Evolutionary conservation across 2,329 filamentous ascomycete species (phyloP).

Genomic region (Myriangium duriaei): DNA sequence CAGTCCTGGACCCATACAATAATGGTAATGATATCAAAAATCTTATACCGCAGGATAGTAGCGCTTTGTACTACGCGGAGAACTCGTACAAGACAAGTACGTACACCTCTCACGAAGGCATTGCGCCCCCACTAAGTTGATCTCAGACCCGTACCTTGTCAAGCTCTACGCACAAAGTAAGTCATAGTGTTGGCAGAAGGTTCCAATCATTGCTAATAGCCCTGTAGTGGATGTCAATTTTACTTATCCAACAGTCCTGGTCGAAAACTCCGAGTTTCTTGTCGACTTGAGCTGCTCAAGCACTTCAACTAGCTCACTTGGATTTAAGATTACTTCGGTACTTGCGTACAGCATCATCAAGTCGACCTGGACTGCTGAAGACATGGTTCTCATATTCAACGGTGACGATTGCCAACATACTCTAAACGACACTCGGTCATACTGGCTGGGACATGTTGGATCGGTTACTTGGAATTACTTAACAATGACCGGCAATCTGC

Average conservation of each 20-base stretch:
- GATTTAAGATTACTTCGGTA: not conserved
- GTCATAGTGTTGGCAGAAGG: not conserved
- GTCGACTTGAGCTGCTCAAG: not conserved
- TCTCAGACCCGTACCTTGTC: conserved; percentile 2
- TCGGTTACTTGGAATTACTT: not conserved
- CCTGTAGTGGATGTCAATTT: conserved; percentile 3
- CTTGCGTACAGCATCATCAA: conserved; percentile 1
- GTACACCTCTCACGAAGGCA: no score
- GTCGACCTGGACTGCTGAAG: not conserved
- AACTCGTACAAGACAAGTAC: conserved; percentile 1
- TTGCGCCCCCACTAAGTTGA: no score
- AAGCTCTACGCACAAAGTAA: conserved; percentile 1
- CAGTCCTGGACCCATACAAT: not conserved
- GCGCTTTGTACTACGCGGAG: conserved; percentile 1
- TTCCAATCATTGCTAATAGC: not conserved
- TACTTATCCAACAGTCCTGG: conserved; percentile 3
- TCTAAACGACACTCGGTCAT: conserved; percentile 2
- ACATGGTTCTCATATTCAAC: conserved; percentile 6
- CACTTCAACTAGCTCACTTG: not conserved
- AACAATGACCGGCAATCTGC: not conserved
- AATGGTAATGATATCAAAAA: not conserved
- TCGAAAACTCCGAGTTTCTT: conserved; percentile 1
- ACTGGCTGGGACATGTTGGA: conserved; percentile 3
- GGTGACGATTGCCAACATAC: conserved; percentile 3
- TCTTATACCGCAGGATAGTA: conserved; percentile 1